These are phyloP conservation scores for Kodamaea kakaduensis DNA, from an alignment of 805 yeast genomes.

Conservation along the genomic window DNA sequence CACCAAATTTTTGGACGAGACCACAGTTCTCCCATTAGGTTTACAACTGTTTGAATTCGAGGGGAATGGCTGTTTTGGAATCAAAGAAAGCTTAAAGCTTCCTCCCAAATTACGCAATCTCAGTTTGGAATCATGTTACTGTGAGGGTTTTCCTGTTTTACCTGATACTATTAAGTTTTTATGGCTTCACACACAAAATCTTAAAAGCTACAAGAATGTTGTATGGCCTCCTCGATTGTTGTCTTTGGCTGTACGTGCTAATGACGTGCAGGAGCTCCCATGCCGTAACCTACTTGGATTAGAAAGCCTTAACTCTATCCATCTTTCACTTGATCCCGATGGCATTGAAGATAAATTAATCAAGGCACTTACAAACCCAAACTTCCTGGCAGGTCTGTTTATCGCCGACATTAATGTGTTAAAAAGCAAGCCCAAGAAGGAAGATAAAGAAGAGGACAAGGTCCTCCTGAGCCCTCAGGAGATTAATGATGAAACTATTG, in stretches of 20 bases:
- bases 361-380: no score
- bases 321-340: not conserved
- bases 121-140: not conserved
- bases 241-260: not conserved
- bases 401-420: no score
- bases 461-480: no score
- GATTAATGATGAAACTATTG: no score
- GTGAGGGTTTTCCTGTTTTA: not conserved
- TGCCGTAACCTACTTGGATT: not conserved
- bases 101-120: not conserved
- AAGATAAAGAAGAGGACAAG: not conserved
- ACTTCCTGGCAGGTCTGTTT: no score
- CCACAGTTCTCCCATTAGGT: not conserved
- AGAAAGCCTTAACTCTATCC: no score
- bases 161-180: not conserved
- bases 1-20: constrained; percentile 1
- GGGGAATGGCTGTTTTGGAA: not conserved
- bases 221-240: not conserved
- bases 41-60: not conserved
- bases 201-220: not conserved
- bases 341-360: not conserved
- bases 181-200: not conserved
- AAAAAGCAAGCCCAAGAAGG: no score
- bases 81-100: not conserved
- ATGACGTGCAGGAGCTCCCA: not conserved